Evolutionary conservation across 352 stramenopile species (phyloP), one percentile per base, ranked within the genome.

Genomic region (Pythium plurisporium): DNA sequence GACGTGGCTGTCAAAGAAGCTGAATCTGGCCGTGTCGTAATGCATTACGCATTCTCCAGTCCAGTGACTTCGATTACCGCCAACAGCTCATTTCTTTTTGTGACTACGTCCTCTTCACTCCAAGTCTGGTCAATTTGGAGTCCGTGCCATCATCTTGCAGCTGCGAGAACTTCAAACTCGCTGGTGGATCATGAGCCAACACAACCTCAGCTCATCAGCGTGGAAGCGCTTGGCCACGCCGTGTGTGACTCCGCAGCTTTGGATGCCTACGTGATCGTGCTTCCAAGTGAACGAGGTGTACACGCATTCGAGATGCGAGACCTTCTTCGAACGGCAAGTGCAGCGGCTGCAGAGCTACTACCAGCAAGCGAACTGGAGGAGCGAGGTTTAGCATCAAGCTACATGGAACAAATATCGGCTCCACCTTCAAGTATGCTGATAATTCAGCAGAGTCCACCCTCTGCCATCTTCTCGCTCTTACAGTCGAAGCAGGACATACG

Each of bases 81-180:
- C 29, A 94, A 94, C 56, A 94, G 84, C 52, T 92, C 82, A 11
- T 94, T 92, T 44, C 64, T 94, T 22, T 94, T 94, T 59, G 84
- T 82, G 2, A 80, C 75, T 22, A 87, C 84, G 29, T 67, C 79
- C 5, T 77, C 81, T 1, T 76, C 72, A 0, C 49, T 94, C 14
- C 82, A 94, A 60, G 76, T 94, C 1, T 94, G 84, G 84, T 91
- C 82, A 10, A 89, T 94, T 37, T 94, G 84, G 84, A 94, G 81
- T 54, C 84, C 84, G 27, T 94, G 84, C 56, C 80, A 92, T 50
- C 85, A 86, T 23, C 64, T 89, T 9, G 84, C 84, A 26, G 79
- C 82, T 9, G 88, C 78, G 55, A 71, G 82, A 15, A 82, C 77
- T 2, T 58, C 91, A 19, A 83, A 62, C 31, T 70, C 64, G 33